These are phyloP conservation scores for Schwanniomyces polymorphus DNA, from an alignment of 805 yeast genomes.

Conservation along the genomic window DNA sequence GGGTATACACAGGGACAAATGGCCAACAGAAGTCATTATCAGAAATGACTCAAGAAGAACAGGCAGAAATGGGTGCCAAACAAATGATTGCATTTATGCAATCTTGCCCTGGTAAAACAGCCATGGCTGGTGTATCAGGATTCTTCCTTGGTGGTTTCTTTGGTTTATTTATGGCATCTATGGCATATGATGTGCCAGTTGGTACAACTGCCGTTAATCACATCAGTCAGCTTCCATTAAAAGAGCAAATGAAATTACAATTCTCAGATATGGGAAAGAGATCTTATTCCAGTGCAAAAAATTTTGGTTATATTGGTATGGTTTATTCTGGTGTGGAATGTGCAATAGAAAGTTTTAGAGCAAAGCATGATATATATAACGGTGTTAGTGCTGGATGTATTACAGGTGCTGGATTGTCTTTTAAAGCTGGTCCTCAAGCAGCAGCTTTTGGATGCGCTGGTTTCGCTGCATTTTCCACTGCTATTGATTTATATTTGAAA, in stretches of 20 bases:
- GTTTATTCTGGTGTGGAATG: conserved; percentile 93
- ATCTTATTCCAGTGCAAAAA: conserved; percentile 86
- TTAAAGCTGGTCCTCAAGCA: conserved; percentile 91
- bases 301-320: conserved; percentile 90
- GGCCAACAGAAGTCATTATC: conserved; percentile 48
- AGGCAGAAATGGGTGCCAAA: conserved; percentile 86
- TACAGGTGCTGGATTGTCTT: conserved; percentile 94
- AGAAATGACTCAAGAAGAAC: conserved; percentile 88
- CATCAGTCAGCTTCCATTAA: conserved; percentile 82
- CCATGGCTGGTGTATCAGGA: conserved; percentile 90
- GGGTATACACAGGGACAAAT: conserved; percentile 37
- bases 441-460: conserved; percentile 94
- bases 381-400: conserved; percentile 93
- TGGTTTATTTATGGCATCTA: conserved; percentile 89
- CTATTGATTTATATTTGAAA: conserved; percentile 83
- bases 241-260: conserved; percentile 89
- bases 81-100: conserved; percentile 82
- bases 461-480: conserved; percentile 92
- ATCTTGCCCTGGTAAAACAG: conserved; percentile 94
- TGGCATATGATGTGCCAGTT: conserved; percentile 78
- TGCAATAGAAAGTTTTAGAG: conserved; percentile 79
- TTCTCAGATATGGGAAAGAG: conserved; percentile 89
- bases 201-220: conserved; percentile 56
- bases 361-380: conserved; percentile 88
- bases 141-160: conserved; percentile 94